These are phyloP conservation scores for Aplosporella prunicola DNA, from an alignment of 2,329 filamentous ascomycete genomes.

Conservation along the genomic window DNA sequence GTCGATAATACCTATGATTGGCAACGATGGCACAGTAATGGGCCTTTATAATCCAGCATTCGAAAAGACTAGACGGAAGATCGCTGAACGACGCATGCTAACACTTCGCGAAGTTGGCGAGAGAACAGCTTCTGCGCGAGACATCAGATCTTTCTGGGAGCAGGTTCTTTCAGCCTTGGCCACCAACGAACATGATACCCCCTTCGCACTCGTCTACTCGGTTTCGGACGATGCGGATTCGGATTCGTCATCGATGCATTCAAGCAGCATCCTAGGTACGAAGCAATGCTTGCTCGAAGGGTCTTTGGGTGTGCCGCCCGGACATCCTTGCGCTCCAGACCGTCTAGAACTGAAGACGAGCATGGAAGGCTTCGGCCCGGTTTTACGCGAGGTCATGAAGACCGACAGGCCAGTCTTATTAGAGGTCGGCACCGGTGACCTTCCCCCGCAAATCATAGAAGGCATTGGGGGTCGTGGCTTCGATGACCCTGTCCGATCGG, in stretches of 20 bases:
- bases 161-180: slow-evolving; percentile 60
- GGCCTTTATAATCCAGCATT: slow-evolving; percentile 74
- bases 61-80: slow-evolving; percentile 68
- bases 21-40: slow-evolving; percentile 62
- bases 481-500: slow-evolving; percentile 57
- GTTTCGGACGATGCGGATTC: slow-evolving; percentile 62
- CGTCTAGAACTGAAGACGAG: slow-evolving; percentile 61
- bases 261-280: slow-evolving; percentile 51
- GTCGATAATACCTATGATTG: slow-evolving; percentile 70
- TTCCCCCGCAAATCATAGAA: slow-evolving; percentile 55
- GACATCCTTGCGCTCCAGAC: slow-evolving; percentile 51
- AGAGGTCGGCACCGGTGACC: slow-evolving; percentile 54
- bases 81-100: slow-evolving; percentile 71
- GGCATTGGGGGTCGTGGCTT: slow-evolving; percentile 63
- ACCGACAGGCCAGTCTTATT: slow-evolving; percentile 58
- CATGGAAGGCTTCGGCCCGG: slow-evolving; percentile 63
- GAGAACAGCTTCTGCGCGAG: slow-evolving; percentile 60
- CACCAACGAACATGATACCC: slow-evolving; percentile 65
- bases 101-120: slow-evolving; percentile 71
- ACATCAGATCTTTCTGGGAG: slow-evolving; percentile 64
- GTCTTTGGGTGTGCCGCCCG: slow-evolving; percentile 56
- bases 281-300: slow-evolving; percentile 63
- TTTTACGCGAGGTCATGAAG: slow-evolving; percentile 67
- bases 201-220: slow-evolving; percentile 69
- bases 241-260: slow-evolving; percentile 62